Evolutionary conservation across 1,284 basidiomycete species (phyloP).

Genomic region (Coriolopsis trogii): DNA sequence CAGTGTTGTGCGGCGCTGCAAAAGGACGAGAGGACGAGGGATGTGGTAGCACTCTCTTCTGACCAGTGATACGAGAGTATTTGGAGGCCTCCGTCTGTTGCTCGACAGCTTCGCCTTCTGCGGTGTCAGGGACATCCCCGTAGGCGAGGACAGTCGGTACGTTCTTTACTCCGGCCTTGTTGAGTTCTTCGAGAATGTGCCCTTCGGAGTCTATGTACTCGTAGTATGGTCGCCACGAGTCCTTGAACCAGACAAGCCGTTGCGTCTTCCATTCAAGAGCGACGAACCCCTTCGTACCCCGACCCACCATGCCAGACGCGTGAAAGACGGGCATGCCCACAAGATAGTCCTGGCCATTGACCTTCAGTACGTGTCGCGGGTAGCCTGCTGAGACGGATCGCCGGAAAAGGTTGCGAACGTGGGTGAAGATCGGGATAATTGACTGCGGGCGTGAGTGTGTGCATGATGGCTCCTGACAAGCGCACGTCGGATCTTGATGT

Average conservation of each 20-base stretch:
- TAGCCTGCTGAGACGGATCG: not conserved
- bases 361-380: conserved; percentile 5
- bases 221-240: conserved; percentile 12
- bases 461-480: not conserved
- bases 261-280: conserved; percentile 3
- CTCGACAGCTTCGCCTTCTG: not conserved
- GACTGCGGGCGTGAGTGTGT: not conserved
- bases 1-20: too few relatives aligned
- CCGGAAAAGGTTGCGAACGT: conserved; percentile 8
- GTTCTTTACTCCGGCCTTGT: not conserved
- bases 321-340: conserved; percentile 5
- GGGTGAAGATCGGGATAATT: not conserved
- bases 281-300: conserved; percentile 9
- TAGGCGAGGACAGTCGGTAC: conserved; percentile 2
- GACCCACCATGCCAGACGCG: conserved; percentile 1
- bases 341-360: conserved; percentile 1
- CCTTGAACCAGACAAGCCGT: conserved; percentile 9
- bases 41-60: too few relatives aligned
- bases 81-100: too few relatives aligned
- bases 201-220: conserved; percentile 6
- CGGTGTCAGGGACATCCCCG: not conserved
- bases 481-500: not conserved
- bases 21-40: too few relatives aligned
- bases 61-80: too few relatives aligned
- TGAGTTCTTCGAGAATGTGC: not conserved